These are phyloP conservation scores for Blastobotrys muscicola DNA, from an alignment of 805 yeast species.

Conservation along the genomic window DNA sequence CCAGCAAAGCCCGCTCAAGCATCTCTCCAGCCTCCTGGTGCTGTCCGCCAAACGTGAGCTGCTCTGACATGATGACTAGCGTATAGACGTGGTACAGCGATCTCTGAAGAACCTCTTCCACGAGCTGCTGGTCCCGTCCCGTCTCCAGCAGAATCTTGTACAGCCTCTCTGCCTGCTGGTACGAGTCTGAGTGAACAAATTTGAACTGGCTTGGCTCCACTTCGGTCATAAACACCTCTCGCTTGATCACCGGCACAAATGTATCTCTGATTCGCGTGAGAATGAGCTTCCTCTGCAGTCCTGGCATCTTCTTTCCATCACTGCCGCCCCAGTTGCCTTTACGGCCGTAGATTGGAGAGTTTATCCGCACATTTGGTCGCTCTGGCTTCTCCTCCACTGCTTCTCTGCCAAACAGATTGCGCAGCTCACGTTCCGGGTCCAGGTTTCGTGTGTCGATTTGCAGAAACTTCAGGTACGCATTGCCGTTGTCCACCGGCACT, in stretches of 20 bases:
- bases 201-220: slow-evolving; percentile 34
- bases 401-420: slow-evolving; percentile 55
- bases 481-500: slow-evolving; percentile 3
- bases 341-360: slow-evolving; percentile 29
- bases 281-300: slow-evolving; percentile 54
- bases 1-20: slow-evolving; percentile 67
- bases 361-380: slow-evolving; percentile 14
- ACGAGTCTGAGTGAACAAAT: slow-evolving; percentile 34
- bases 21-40: slow-evolving; percentile 59
- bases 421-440: slow-evolving; percentile 71
- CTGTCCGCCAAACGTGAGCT: slow-evolving; percentile 68
- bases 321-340: slow-evolving; percentile 76
- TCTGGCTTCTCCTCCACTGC: slow-evolving; percentile 21
- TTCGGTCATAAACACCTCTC: slow-evolving; percentile 54
- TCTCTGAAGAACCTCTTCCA: slow-evolving; percentile 42
- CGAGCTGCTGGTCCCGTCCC: slow-evolving; percentile 66
- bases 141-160: slow-evolving; percentile 54
- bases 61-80: slow-evolving; percentile 67
- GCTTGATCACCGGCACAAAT: slow-evolving; percentile 63
- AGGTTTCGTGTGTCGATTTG: slow-evolving; percentile 42
- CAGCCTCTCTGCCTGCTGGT: slow-evolving; percentile 27
- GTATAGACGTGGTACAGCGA: slow-evolving; percentile 70
- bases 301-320: slow-evolving; percentile 66
- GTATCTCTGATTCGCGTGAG: slow-evolving; percentile 70
- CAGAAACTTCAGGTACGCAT: slow-evolving; percentile 27